Conservation (phyloP, 192 early-diverging fungal species). For the Coemansia sp. region DNA sequence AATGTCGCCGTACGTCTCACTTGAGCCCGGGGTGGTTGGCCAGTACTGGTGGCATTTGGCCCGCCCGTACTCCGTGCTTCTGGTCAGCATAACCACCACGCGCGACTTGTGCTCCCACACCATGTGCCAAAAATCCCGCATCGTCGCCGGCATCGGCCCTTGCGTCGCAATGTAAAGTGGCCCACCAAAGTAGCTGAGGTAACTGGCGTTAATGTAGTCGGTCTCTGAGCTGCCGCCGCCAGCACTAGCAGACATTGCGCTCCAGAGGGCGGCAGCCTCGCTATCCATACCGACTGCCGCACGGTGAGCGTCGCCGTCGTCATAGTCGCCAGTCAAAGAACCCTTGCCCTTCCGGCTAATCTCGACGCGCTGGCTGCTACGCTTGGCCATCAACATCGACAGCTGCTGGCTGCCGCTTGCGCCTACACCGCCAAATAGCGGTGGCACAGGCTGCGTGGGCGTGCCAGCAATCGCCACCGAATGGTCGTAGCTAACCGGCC, state of each 20-base stretch:
- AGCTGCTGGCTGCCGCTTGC: not conserved
- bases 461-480: not conserved
- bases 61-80: slow-evolving; percentile 69
- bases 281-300: not conserved
- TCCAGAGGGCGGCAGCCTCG: slow-evolving; percentile 1
- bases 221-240: not conserved
- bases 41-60: slow-evolving; percentile 87
- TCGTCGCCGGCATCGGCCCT: slow-evolving; percentile 76
- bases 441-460: not conserved
- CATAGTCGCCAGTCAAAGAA: slow-evolving; percentile 44
- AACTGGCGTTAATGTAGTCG: slow-evolving; percentile 89
- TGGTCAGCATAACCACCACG: slow-evolving; percentile 88
- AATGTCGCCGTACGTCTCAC: slow-evolving; percentile 56
- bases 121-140: slow-evolving; percentile 90
- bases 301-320: slow-evolving; percentile 8
- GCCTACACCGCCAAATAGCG: not conserved
- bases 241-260: not conserved
- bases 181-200: slow-evolving; percentile 54
- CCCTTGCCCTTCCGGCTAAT: slow-evolving; percentile 35
- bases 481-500: slow-evolving; percentile 6
- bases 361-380: slow-evolving; percentile 22
- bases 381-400: not conserved
- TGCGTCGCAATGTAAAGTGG: slow-evolving; percentile 84
- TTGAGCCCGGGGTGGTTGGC: slow-evolving; percentile 57
- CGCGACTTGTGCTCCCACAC: slow-evolving; percentile 70